Evolutionary conservation across 495 filamentous ascomycete species (phyloP), one percentile per base, ranked within the genome.

Genomic region (Xylaria acuta): DNA sequence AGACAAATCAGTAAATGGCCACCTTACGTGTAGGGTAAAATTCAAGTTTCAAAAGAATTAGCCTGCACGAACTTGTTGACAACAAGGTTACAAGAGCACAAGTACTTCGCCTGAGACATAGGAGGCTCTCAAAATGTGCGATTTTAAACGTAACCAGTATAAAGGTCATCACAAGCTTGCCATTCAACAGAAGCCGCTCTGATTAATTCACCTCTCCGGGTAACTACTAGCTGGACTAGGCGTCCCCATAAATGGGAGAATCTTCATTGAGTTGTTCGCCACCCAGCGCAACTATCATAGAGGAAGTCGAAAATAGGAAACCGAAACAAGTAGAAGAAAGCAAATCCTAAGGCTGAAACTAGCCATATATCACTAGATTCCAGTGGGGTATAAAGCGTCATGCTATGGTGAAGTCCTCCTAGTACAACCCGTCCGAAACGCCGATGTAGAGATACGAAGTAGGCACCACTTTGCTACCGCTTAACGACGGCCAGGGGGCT

Each of bases 341-440:
- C 70, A 74, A 63, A 66, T 72, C 64, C 70, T 72, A 47, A 71
- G 62, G 58, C 72, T 59, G 54, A 43, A 58, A 73, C 73, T 60
- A 67, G 71, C 49, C 58, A 40, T 45, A 69, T 56, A 45, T 69
- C n/a, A 60, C 64, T 54, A 16, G 51, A 63, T 63, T 70, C 70
- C 40, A n/a, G 56, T 38, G 63, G 59, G 69, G 68, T 74, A 75
- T 74, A 72, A 20, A 64, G 40, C 64, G 65, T 56, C 41, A 49
- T 62, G 12, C 34, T 51, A 27, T 72, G 25, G 47, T 72, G 45
- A 70, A 65, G 41, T 58, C 14, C 22, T 56, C 12, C 27, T 32
- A 56, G 27, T 32, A 34, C 47, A 36, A 63, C 34, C 65, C 67
- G 62, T 54, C 74, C 74, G 32, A 25, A 70, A 75, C 75, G 49